Conservation (phyloP, 2,329 filamentous ascomycete genomes). For the Fusarium pseudograminearum region DNA sequence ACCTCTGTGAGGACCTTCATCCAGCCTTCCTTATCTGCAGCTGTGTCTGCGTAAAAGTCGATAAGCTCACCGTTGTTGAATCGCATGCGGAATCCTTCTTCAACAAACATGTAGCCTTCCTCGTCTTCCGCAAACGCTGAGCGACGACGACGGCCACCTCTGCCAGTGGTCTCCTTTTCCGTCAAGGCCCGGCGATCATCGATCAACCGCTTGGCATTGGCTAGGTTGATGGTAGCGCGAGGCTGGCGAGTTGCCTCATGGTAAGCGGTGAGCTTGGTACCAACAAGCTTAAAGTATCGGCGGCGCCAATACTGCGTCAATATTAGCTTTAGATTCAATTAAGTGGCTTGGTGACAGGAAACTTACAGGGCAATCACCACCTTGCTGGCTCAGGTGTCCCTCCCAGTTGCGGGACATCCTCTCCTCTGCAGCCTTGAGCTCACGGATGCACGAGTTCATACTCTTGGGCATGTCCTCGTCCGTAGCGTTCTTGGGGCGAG, state of each 20-base stretch:
- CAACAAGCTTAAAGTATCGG: slow-evolving; percentile 94
- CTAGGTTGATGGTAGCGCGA: slow-evolving; percentile 94
- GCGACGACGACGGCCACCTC: slow-evolving; percentile 83
- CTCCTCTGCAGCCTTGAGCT: slow-evolving; percentile 91
- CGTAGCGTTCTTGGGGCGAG: slow-evolving; percentile 84
- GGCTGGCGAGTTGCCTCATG: slow-evolving; percentile 96
- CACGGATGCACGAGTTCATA: slow-evolving; percentile 95
- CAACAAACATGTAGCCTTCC: slow-evolving; percentile 99
- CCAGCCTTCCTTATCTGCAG: slow-evolving; percentile 91
- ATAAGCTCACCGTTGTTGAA: slow-evolving; percentile 99
- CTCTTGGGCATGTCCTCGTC: slow-evolving; percentile 99
- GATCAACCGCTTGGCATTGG: slow-evolving; percentile 91
- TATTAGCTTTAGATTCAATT: slow-evolving; percentile 53
- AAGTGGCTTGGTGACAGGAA: not conserved
- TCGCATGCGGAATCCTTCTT: slow-evolving; percentile 98
- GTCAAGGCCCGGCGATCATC: slow-evolving; percentile 88
- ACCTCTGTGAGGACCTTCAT: slow-evolving; percentile 87
- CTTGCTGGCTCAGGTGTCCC: slow-evolving; percentile 93
- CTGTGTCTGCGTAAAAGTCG: slow-evolving; percentile 95
- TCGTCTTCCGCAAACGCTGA: slow-evolving; percentile 98
- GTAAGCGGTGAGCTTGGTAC: slow-evolving; percentile 92
- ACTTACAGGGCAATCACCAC: slow-evolving; percentile 95
- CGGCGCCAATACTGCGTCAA: slow-evolving; percentile 88
- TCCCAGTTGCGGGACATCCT: slow-evolving; percentile 83
- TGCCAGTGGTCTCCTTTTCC: slow-evolving; percentile 83